Evolutionary conservation across 352 stramenopile genomes (phyloP).

Genomic region (Phytophthora europaea): DNA sequence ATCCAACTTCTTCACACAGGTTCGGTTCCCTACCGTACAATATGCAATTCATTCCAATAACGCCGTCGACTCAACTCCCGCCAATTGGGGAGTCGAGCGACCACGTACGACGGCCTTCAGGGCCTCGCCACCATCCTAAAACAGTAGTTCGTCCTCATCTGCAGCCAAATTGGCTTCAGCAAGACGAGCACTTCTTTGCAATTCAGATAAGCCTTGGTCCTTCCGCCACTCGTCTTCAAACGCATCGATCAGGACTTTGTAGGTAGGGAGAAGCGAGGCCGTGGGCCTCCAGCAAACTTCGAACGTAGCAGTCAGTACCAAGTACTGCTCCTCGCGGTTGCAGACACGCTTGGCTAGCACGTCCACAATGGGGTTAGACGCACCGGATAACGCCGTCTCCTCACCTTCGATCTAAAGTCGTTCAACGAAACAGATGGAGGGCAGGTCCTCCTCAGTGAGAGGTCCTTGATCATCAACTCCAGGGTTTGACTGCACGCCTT

Average conservation of each 20-base stretch:
- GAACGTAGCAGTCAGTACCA: neutral
- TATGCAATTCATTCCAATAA: no score
- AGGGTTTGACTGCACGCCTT: no score
- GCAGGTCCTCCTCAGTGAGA: neutral
- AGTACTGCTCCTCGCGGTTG: neutral
- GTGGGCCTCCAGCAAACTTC: neutral
- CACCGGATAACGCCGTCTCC: neutral
- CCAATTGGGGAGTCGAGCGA: no score
- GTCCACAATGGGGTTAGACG: no score
- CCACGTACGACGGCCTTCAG: no score
- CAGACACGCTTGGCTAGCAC: no score
- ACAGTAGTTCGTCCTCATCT: neutral
- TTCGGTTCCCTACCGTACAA: no score
- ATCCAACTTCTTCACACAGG: no score
- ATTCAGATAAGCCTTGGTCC: neutral
- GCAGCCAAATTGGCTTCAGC: neutral
- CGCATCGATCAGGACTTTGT: neutral
- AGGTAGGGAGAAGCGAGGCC: no score
- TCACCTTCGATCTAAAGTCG: neutral
- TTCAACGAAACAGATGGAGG: neutral
- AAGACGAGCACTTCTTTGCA: neutral
- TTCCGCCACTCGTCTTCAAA: neutral
- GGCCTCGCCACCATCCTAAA: no score
- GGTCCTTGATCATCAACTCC: neutral
- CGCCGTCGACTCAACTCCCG: no score